Evolutionary conservation across 2,329 filamentous ascomycete species (phyloP).

Genomic region (Botrytis porri): DNA sequence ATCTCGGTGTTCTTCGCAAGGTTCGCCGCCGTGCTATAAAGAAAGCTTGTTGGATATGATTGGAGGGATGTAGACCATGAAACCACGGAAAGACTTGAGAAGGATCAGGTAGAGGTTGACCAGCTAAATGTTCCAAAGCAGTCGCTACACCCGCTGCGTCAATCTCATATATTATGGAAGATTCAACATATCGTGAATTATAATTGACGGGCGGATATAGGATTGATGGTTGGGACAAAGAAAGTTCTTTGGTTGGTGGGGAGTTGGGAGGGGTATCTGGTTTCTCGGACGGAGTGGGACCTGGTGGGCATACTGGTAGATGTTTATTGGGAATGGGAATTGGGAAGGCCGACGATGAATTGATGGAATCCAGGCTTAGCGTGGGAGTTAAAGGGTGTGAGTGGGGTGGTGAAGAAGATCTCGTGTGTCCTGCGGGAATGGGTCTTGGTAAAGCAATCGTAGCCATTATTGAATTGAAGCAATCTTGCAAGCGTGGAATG

Average conservation of each 20-base stretch:
- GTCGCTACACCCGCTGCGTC: slow-evolving; percentile 64
- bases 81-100: slow-evolving; percentile 94
- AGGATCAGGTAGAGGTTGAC: slow-evolving; percentile 79
- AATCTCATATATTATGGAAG: slow-evolving; percentile 68
- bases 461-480: slow-evolving; percentile 32
- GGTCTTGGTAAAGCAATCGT: slow-evolving; percentile 38
- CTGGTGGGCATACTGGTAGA: slow-evolving; percentile 82
- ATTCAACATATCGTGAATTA: slow-evolving; percentile 48
- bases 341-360: slow-evolving; percentile 53
- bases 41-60: slow-evolving; percentile 85
- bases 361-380: slow-evolving; percentile 49
- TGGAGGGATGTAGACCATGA: slow-evolving; percentile 85
- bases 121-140: slow-evolving; percentile 72
- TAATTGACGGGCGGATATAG: slow-evolving; percentile 71
- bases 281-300: slow-evolving; percentile 57
- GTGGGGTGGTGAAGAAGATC: slow-evolving; percentile 47
- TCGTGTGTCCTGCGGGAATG: slow-evolving; percentile 30
- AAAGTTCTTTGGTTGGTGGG: slow-evolving; percentile 55
- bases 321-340: slow-evolving; percentile 82
- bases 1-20: slow-evolving; percentile 68
- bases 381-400: slow-evolving; percentile 52
- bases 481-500: slow-evolving; percentile 13
- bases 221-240: slow-evolving; percentile 60
- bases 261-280: slow-evolving; percentile 65
- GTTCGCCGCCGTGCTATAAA: slow-evolving; percentile 75